A percentile compares a stretch with the other conserved stretches of the same genome.
phyloP scores from a whole-genome alignment of 2,329 filamentous ascomycete species.

The Orbilia javanica region DNA sequence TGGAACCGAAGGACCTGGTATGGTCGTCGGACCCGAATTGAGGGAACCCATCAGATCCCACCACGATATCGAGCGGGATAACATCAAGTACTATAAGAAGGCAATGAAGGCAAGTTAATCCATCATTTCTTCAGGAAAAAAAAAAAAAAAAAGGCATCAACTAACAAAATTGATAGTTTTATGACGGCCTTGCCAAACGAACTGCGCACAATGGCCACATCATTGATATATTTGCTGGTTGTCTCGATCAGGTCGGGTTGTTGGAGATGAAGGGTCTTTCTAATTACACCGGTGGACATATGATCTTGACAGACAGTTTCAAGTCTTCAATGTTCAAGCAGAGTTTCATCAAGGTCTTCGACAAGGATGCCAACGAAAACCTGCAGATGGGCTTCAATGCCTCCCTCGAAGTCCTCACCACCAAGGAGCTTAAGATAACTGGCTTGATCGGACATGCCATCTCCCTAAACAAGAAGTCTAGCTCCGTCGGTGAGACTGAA shows the following conservation, averaged over 20 bases:
- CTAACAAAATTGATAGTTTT: slow-evolving; percentile 73
- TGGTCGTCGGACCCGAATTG: slow-evolving; percentile 95
- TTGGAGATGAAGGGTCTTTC: slow-evolving; percentile 98
- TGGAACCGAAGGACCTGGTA: slow-evolving; percentile 93
- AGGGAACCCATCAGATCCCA: slow-evolving; percentile 97
- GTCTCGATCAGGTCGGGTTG: slow-evolving; percentile 94
- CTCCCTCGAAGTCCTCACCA: slow-evolving; percentile 92
- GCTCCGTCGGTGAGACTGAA: slow-evolving; percentile 95
- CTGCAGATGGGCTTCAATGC: slow-evolving; percentile 98
- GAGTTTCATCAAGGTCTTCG: slow-evolving; percentile 95
- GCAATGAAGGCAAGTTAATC: slow-evolving; percentile 80
- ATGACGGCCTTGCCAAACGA: slow-evolving; percentile 91
- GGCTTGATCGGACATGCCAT: slow-evolving; percentile 96
- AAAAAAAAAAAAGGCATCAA: neutral
- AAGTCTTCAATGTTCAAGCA: slow-evolving; percentile 99
- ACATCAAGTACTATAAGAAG: slow-evolving; percentile 99
- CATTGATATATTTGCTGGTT: slow-evolving; percentile 97
- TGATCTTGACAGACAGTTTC: slow-evolving; percentile 98
- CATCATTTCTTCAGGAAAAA: neutral
- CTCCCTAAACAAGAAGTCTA: slow-evolving; percentile 97
- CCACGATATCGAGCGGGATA: slow-evolving; percentile 98
- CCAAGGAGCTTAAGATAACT: slow-evolving; percentile 97
- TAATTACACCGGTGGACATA: slow-evolving; percentile 96
- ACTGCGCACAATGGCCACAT: slow-evolving; percentile 97
- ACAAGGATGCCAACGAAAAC: slow-evolving; percentile 95